Percentiles rank a stretch among this genome's conserved stretches.
Conservation (phyloP, 1,284 basidiomycete species). For the Cryptococcus sp. region DNA sequence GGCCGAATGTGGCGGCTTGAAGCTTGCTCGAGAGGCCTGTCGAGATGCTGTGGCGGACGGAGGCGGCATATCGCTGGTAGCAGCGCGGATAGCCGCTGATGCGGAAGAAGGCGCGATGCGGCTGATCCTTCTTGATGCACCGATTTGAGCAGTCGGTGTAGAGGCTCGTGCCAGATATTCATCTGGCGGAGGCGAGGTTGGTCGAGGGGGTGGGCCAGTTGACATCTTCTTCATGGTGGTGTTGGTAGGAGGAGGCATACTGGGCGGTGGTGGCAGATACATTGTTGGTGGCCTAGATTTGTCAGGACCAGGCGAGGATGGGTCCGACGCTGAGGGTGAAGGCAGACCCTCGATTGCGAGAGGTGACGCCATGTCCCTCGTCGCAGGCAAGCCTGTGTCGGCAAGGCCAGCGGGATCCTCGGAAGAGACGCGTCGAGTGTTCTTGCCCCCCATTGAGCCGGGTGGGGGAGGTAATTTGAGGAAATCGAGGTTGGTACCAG, state of each 20-base stretch:
- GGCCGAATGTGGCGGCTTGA: conserved; percentile 54
- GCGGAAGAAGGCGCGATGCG: conserved; percentile 61
- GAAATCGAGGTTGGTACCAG: conserved; percentile 52
- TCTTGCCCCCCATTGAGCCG: conserved; percentile 12
- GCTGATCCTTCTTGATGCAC: conserved; percentile 23
- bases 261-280: conserved; percentile 79
- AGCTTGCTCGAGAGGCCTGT: conserved; percentile 73
- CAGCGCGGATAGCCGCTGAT: conserved; percentile 54
- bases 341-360: conserved; percentile 40
- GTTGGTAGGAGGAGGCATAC: conserved; percentile 70
- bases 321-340: conserved; percentile 22
- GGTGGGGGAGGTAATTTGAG: conserved; percentile 49
- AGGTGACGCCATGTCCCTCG: conserved; percentile 23
- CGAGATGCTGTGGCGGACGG: conserved; percentile 67
- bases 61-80: conserved; percentile 63
- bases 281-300: conserved; percentile 80
- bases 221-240: conserved; percentile 47
- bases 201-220: conserved; percentile 67
- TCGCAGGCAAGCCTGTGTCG: conserved; percentile 29
- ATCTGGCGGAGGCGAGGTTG: conserved; percentile 82
- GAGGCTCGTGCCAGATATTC: conserved; percentile 84
- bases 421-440: conserved; percentile 19
- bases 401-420: conserved; percentile 20
- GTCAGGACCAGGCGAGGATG: conserved; percentile 58
- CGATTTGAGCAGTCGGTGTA: conserved; percentile 67